Evolutionary conservation across 23 red algal genomes (phyloP).

Genomic region (Gracilaria domingensis): DNA sequence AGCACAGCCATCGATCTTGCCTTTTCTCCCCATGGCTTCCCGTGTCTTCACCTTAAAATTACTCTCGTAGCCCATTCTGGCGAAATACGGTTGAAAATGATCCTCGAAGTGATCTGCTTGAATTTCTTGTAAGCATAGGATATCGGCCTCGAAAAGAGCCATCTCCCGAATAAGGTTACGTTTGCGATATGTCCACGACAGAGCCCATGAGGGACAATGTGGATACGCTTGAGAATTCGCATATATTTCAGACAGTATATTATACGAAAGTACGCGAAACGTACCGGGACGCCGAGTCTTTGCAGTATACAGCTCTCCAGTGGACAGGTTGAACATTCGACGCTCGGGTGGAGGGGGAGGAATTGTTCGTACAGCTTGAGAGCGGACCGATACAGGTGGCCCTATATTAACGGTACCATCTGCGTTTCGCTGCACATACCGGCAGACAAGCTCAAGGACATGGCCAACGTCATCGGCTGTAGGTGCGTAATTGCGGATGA

Average conservation of each 20-base stretch:
- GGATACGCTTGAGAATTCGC: conserved; percentile 73
- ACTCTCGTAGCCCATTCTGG: conserved; percentile 83
- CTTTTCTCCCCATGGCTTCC: conserved; percentile 92
- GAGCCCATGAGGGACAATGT: conserved; percentile 91
- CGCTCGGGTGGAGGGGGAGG: conserved; percentile 72
- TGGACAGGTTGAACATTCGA: conserved; percentile 73
- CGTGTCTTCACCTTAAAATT: conserved; percentile 93
- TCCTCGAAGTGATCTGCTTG: conserved; percentile 98
- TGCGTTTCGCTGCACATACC: conserved; percentile 82
- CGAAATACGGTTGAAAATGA: conserved; percentile 93
- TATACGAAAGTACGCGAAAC: conserved; percentile 91
- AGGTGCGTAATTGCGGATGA: conserved; percentile 84
- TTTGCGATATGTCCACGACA: conserved; percentile 97
- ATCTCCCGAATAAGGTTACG: conserved; percentile 94
- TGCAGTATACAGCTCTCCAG: conserved; percentile 62
- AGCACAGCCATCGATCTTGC: conserved; percentile 98
- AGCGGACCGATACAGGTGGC: conserved; percentile 75
- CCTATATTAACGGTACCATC: conserved; percentile 81
- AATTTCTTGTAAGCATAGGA: conserved; percentile 96
- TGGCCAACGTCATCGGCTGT: conserved; percentile 80
- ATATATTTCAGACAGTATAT: conserved; percentile 98
- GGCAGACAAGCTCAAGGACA: conserved; percentile 80
- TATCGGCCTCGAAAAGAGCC: conserved; percentile 79
- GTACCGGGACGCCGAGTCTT: conserved; percentile 66
- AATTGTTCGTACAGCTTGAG: conserved; percentile 48